Conservation (phyloP, 768 basidiomycete species). For the Russula lepida region DNA sequence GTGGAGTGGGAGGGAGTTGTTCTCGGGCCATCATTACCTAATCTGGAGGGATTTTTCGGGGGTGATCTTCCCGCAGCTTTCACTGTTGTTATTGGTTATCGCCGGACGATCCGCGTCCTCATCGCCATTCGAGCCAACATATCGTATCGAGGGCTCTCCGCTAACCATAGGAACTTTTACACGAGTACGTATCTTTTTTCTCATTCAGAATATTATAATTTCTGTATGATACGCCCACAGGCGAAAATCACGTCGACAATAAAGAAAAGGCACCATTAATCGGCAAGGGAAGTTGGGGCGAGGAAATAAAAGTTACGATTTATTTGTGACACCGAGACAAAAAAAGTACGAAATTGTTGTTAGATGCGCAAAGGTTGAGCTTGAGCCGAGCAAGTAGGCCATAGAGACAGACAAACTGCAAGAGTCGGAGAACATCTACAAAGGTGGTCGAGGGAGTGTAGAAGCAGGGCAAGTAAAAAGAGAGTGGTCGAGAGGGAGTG, state of each 20-base stretch:
- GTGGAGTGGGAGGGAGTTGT: too few species aligned
- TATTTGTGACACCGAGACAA: neutral
- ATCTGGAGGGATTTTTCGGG: neutral
- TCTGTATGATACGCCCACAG: neutral
- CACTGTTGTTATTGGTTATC: neutral
- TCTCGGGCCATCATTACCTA: neutral
- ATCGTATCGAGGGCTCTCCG: too few species aligned
- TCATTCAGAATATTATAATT: neutral
- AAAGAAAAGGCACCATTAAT: neutral
- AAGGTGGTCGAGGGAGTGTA: neutral
- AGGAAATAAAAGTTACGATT: neutral
- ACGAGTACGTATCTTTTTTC: neutral
- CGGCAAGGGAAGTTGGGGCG: neutral
- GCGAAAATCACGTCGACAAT: neutral
- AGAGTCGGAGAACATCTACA: neutral
- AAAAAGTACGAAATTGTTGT: conserved; percentile 7
- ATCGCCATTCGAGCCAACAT: neutral
- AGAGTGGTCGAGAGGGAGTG: conserved; percentile 3
- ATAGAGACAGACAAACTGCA: neutral
- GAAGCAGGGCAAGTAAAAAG: neutral
- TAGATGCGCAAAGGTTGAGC: conserved; percentile 9
- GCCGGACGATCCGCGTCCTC: conserved; percentile 9
- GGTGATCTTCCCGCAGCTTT: neutral
- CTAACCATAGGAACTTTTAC: neutral
- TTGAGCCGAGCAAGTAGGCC: neutral